phyloP scores from a whole-genome alignment of 176 grass and related monocot genomes.

The Urochloa ruziziensis region DNA sequence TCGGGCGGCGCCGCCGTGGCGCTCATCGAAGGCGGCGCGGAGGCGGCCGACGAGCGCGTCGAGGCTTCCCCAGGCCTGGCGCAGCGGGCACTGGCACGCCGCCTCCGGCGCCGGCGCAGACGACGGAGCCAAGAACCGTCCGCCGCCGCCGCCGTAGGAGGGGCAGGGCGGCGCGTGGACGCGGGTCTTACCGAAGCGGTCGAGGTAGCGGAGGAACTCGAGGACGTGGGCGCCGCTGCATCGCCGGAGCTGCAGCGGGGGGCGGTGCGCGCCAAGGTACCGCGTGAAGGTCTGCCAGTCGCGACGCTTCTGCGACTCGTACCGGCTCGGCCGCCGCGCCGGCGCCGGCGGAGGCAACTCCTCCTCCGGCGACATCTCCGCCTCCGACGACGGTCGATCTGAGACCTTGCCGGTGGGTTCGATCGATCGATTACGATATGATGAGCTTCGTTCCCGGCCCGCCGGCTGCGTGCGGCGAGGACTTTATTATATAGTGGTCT shows the following conservation, averaged over 20 bases:
- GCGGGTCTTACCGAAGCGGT: constrained; percentile 84
- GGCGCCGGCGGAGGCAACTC: not conserved
- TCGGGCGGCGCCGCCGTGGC: not conserved
- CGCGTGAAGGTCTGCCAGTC: constrained; percentile 68
- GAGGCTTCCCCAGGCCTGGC: constrained; percentile 68
- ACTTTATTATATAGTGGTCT: no score
- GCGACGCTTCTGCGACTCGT: constrained; percentile 75
- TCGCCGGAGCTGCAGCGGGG: constrained; percentile 49
- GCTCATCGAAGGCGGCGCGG: constrained; percentile 56
- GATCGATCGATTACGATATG: no score
- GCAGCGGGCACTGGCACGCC: constrained; percentile 60
- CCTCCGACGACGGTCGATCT: not conserved
- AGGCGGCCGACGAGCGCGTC: constrained; percentile 65
- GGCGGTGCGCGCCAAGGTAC: constrained; percentile 55
- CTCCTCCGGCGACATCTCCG: not conserved
- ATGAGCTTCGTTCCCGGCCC: no score
- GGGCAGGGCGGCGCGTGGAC: constrained; percentile 61
- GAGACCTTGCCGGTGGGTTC: no score
- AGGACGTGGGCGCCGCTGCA: constrained; percentile 75
- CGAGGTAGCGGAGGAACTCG: constrained; percentile 91
- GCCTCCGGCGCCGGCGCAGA: not conserved
- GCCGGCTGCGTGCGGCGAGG: no score
- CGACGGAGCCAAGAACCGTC: not conserved
- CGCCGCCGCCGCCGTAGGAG: constrained; percentile 44
- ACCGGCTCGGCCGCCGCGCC: constrained; percentile 43